Conservation (phyloP, 441 rosid species). For the Aleurites moluccanus region DNA sequence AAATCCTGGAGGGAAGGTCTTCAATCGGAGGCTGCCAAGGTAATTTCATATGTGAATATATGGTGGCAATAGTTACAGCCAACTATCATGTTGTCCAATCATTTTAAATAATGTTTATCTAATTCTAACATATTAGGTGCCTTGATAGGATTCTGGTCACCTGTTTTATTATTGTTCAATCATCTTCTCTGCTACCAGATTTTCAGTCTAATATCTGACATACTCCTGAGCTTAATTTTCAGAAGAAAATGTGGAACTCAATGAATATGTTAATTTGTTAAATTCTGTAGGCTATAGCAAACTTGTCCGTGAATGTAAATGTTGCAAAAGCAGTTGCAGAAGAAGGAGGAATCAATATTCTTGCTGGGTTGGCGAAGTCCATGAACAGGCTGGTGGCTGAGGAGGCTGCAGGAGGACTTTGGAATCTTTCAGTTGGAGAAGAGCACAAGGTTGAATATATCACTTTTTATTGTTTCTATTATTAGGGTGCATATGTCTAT, state of each 20-base stretch:
- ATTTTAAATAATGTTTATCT: constrained; percentile 6
- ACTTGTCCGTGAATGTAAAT: constrained; percentile 82
- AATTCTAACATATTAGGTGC: background rate
- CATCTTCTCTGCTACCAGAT: constrained; percentile 14
- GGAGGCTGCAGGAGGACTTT: constrained; percentile 97
- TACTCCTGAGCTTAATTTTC: constrained; percentile 12
- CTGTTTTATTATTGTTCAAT: constrained; percentile 1
- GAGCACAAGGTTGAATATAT: constrained; percentile 73
- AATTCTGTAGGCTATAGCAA: constrained; percentile 75
- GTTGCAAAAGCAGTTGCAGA: constrained; percentile 95
- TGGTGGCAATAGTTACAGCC: background rate
- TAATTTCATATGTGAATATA: constrained; percentile 21
- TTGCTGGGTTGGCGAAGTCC: constrained; percentile 77
- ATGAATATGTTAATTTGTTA: constrained; percentile 10
- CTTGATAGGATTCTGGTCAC: constrained; percentile 12
- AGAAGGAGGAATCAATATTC: constrained; percentile 83
- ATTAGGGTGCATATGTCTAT: constrained; percentile 3
- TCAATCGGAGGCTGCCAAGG: constrained; percentile 98
- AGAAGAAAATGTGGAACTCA: background rate
- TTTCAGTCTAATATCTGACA: constrained; percentile 11
- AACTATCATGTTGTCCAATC: background rate
- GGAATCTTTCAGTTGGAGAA: constrained; percentile 99
- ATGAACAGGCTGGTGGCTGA: constrained; percentile 90
- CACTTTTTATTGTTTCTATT: constrained; percentile 1
- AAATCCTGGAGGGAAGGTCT: constrained; percentile 97